A percentile compares a stretch with the other conserved stretches of the same genome.
Conservation (phyloP, 2,329 filamentous ascomycete genomes). For the Thermochaetoides dissita region DNA sequence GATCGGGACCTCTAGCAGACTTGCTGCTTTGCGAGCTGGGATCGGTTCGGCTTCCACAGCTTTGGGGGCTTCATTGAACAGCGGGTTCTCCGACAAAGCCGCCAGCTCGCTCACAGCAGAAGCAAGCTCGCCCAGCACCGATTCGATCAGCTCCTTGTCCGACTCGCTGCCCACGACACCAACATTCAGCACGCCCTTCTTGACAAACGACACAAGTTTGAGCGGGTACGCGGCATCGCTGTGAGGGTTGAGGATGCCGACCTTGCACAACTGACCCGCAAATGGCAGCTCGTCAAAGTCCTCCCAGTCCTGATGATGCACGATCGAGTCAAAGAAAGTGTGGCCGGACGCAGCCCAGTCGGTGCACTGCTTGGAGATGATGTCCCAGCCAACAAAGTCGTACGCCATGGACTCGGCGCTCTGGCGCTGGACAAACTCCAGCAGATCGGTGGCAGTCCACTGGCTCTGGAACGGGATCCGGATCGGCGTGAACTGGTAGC, state of each 20-base stretch:
- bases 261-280: slow-evolving; percentile 17
- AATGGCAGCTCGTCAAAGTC: slow-evolving; percentile 30
- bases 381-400: slow-evolving; percentile 35
- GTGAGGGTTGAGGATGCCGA: slow-evolving; percentile 23
- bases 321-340: slow-evolving; percentile 38
- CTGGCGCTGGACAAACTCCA: slow-evolving; percentile 40
- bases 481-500: slow-evolving; percentile 53
- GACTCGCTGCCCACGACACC: slow-evolving; percentile 30
- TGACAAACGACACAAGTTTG: slow-evolving; percentile 31
- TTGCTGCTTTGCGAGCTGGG: too few species aligned
- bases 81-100: too few species aligned
- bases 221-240: slow-evolving; percentile 27
- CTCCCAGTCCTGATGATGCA: slow-evolving; percentile 36
- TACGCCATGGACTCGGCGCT: slow-evolving; percentile 40
- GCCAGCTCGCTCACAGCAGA: slow-evolving; percentile 9
- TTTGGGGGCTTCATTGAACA: too few species aligned
- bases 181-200: slow-evolving; percentile 24
- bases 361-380: slow-evolving; percentile 34
- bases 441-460: slow-evolving; percentile 33
- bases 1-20: too few species aligned
- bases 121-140: slow-evolving; percentile 20
- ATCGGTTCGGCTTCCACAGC: too few species aligned
- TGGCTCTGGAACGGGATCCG: slow-evolving; percentile 35
- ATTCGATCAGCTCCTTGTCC: slow-evolving; percentile 23
- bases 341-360: slow-evolving; percentile 23